phyloP scores from a whole-genome alignment of 2,329 filamentous ascomycete genomes.

The Westerdykella aurantiaca region DNA sequence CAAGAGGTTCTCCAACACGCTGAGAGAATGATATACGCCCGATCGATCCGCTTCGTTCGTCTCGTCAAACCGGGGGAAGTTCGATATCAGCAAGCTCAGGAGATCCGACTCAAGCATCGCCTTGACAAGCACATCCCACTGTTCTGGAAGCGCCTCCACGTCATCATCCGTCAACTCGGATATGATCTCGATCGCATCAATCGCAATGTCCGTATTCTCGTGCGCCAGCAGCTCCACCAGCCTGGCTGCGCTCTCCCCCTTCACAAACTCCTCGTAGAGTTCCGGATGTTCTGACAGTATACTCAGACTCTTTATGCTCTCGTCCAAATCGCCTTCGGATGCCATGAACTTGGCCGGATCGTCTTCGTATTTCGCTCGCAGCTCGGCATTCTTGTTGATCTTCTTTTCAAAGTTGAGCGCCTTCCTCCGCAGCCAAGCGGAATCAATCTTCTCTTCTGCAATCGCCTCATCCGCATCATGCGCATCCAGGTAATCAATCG shows the following conservation, averaged over 20 bases:
- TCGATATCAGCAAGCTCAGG: constrained; percentile 67
- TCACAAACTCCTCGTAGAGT: constrained; percentile 74
- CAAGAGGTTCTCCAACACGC: constrained; percentile 78
- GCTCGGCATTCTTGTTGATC: constrained; percentile 83
- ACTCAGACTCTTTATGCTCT: constrained; percentile 78
- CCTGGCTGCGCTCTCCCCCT: constrained; percentile 64
- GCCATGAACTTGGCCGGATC: constrained; percentile 77
- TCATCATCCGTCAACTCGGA: constrained; percentile 92
- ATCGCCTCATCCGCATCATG: constrained; percentile 51
- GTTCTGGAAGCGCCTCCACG: constrained; percentile 68
- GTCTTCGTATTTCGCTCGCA: constrained; percentile 76
- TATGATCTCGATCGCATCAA: constrained; percentile 82
- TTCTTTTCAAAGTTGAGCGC: constrained; percentile 82
- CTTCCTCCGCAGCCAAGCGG: constrained; percentile 73
- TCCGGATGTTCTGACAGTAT: constrained; percentile 82
- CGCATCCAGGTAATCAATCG: constrained; percentile 81
- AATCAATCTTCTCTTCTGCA: constrained; percentile 71
- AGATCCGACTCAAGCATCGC: constrained; percentile 61
- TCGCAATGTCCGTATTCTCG: constrained; percentile 95
- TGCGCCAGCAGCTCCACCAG: constrained; percentile 80
- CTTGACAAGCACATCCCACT: constrained; percentile 72
- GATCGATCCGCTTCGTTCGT: constrained; percentile 64
- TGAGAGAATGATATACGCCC: constrained; percentile 80
- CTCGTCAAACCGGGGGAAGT: constrained; percentile 76
- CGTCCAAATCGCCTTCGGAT: constrained; percentile 83